Conservation (phyloP, 2,329 filamentous ascomycete genomes). For the Furcasterigmium furcatum region DNA sequence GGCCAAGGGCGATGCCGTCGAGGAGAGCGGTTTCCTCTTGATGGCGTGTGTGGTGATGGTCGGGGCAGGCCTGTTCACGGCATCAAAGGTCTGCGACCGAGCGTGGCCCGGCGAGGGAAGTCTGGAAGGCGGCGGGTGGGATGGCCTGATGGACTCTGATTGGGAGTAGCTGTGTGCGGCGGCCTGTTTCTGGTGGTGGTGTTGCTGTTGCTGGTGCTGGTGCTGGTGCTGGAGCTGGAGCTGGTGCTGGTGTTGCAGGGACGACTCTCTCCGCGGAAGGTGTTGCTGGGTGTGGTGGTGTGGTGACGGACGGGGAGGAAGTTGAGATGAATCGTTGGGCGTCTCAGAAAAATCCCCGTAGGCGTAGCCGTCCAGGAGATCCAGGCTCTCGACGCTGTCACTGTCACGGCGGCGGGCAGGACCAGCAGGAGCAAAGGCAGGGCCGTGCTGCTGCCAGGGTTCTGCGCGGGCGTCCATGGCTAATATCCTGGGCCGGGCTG, state of each 20-base stretch:
- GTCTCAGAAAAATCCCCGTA: conserved; percentile 10
- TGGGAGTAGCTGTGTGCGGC: background rate
- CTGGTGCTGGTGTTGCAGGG: background rate
- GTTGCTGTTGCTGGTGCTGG: background rate
- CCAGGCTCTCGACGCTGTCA: conserved; percentile 10
- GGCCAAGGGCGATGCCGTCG: conserved; percentile 48
- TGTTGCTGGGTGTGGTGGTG: background rate
- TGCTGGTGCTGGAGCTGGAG: background rate
- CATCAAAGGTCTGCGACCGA: conserved; percentile 13
- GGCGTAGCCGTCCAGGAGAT: conserved; percentile 2
- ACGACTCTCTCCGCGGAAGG: background rate
- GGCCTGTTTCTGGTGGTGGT: background rate
- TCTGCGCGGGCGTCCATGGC: background rate
- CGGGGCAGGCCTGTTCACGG: conserved; percentile 6
- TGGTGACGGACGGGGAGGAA: background rate
- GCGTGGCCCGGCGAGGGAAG: conserved; percentile 12
- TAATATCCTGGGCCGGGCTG: background rate
- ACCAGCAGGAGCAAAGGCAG: background rate
- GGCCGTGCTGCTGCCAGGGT: background rate
- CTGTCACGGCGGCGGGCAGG: conserved; percentile 4
- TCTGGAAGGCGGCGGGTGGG: background rate
- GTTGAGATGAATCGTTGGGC: conserved; percentile 12
- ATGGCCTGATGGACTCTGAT: background rate
- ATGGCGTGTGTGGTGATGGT: conserved; percentile 29
- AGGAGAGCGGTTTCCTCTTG: conserved; percentile 59